Conservation (phyloP, 768 basidiomycete genomes). For the Baorangia bicolor region DNA sequence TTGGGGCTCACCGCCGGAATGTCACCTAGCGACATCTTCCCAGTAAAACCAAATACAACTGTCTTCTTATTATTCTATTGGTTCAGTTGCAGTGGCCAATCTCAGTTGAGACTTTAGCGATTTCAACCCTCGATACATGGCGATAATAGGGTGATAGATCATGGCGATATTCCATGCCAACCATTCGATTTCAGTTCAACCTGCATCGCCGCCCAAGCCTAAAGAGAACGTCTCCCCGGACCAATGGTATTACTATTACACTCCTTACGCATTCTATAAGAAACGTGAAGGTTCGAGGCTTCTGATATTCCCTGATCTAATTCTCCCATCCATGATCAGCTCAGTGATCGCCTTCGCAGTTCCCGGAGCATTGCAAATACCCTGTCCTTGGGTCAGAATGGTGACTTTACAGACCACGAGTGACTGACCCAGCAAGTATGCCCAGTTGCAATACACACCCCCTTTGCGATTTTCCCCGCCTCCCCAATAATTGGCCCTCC, state of each 20-base stretch:
- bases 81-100: not conserved
- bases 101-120: not conserved
- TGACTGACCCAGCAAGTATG: constrained; percentile 75
- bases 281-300: constrained; percentile 44
- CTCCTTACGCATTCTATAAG: constrained; percentile 21
- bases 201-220: not conserved
- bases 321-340: constrained; percentile 65
- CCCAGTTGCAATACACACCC: constrained; percentile 71
- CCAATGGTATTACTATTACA: not conserved
- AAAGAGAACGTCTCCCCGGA: not conserved
- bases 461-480: constrained; percentile 52
- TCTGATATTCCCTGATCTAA: constrained; percentile 53
- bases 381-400: constrained; percentile 39
- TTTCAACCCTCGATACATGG: not conserved
- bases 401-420: not conserved
- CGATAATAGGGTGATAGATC: no score
- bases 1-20: not conserved
- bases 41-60: not conserved
- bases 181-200: not conserved
- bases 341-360: constrained; percentile 75
- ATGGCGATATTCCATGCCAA: no score
- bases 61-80: not conserved
- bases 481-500: constrained; percentile 74
- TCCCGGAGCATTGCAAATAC: constrained; percentile 81
- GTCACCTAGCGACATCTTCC: not conserved